Evolutionary conservation across 345 rosid species (phyloP).

Genomic region (Eucalyptus pauciflora): DNA sequence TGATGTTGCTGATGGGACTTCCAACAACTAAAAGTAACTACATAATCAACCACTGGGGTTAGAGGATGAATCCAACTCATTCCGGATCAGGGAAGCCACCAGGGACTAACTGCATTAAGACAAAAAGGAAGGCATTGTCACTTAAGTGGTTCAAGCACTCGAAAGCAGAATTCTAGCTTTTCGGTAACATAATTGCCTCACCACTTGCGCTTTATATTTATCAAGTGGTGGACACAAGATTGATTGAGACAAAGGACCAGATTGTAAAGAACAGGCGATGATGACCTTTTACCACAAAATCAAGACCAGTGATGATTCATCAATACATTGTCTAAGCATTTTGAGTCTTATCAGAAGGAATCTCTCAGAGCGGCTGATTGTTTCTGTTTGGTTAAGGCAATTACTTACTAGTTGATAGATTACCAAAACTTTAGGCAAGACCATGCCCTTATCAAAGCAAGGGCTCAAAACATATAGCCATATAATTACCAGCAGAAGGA

Average conservation of each 20-base stretch:
- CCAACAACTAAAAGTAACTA: not conserved
- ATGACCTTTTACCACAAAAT: not conserved
- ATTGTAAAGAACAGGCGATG: not conserved
- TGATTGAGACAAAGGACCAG: not conserved
- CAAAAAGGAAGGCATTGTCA: not conserved
- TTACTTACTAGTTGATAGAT: no score
- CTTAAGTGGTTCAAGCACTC: not conserved
- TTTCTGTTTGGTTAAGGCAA: no score
- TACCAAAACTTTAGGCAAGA: no score
- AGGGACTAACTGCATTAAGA: constrained; percentile 73
- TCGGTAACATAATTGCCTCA: not conserved
- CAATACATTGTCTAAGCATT: no score
- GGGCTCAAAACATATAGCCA: no score
- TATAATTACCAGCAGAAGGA: no score
- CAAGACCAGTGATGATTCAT: no score
- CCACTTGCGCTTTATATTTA: not conserved
- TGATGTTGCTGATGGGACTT: not conserved
- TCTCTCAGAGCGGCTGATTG: no score
- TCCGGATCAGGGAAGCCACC: constrained; percentile 72
- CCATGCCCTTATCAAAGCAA: no score
- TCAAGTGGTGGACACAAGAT: not conserved
- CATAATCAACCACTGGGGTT: not conserved
- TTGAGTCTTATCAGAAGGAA: no score
- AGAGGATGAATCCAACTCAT: not conserved
- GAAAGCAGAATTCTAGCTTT: not conserved